phyloP scores from a whole-genome alignment of 352 stramenopile species.

The Lagenidium giganteum region DNA sequence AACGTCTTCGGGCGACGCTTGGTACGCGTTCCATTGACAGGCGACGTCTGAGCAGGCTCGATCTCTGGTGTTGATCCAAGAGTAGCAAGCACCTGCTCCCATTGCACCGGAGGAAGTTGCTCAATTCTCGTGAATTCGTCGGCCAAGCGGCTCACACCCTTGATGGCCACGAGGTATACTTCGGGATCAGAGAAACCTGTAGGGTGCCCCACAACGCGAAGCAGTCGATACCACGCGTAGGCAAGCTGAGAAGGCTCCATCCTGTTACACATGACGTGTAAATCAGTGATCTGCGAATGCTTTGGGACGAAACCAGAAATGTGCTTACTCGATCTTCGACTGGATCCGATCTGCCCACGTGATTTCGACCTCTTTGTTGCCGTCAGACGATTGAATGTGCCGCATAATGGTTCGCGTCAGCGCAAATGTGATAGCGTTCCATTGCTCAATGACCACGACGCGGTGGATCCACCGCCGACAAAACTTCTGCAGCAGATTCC shows the following conservation, averaged over 20 bases:
- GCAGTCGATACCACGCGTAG: conserved; percentile 80
- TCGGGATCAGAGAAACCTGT: conserved; percentile 77
- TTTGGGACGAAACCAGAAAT: background rate
- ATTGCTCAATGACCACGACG: conserved; percentile 84
- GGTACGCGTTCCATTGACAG: background rate
- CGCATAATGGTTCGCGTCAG: conserved; percentile 73
- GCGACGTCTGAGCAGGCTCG: conserved; percentile 35
- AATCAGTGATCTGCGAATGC: no score
- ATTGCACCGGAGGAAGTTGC: conserved; percentile 64
- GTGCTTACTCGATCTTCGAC: conserved; percentile 57
- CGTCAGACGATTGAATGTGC: conserved; percentile 48
- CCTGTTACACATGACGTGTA: no score
- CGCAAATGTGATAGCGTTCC: conserved; percentile 70
- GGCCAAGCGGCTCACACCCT: conserved; percentile 71
- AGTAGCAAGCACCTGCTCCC: conserved; percentile 63
- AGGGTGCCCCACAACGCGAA: conserved; percentile 80
- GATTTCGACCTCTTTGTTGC: conserved; percentile 65
- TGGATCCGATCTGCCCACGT: conserved; percentile 59
- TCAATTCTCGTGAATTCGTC: conserved; percentile 72
- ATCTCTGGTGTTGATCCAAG: conserved; percentile 44
- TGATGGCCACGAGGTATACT: conserved; percentile 81
- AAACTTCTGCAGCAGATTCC: conserved; percentile 82
- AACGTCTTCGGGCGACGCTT: conserved; percentile 1
- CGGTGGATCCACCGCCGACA: conserved; percentile 83
- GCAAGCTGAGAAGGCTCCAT: conserved; percentile 66